These are phyloP conservation scores for Prinsepia uniflora DNA, from an alignment of 306 rosid species.

Conservation along the genomic window DNA sequence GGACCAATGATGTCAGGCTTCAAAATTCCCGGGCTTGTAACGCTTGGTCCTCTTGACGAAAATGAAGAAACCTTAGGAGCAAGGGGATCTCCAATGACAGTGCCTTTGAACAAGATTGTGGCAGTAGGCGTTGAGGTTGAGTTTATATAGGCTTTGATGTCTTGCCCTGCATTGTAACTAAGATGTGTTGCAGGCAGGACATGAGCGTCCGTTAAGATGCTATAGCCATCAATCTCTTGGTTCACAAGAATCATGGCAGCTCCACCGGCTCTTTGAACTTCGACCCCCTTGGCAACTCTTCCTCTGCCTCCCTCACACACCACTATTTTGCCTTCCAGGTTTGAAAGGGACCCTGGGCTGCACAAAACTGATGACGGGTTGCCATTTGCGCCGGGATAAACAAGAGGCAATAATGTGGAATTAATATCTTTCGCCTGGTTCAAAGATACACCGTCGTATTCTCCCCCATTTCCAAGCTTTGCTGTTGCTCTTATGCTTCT, in stretches of 20 bases:
- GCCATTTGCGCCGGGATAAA: slow-evolving; percentile 37
- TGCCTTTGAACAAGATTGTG: slow-evolving; percentile 43
- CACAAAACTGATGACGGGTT: slow-evolving; percentile 19
- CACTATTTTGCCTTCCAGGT: slow-evolving; percentile 39
- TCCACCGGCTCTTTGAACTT: slow-evolving; percentile 46
- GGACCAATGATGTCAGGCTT: slow-evolving; percentile 65
- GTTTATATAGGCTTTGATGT: slow-evolving; percentile 40
- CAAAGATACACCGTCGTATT: slow-evolving; percentile 39
- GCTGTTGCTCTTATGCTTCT: slow-evolving; percentile 43
- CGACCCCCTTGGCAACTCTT: slow-evolving; percentile 16
- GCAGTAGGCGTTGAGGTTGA: slow-evolving; percentile 33
- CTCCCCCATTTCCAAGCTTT: slow-evolving; percentile 45
- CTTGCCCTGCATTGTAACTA: slow-evolving; percentile 31
- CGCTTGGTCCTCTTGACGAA: slow-evolving; percentile 64
- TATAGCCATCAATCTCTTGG: slow-evolving; percentile 11
- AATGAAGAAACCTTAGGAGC: slow-evolving; percentile 40
- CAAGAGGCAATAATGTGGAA: slow-evolving; percentile 31
- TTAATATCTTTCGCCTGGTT: slow-evolving; percentile 33
- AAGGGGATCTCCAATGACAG: slow-evolving; percentile 38
- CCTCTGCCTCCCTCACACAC: slow-evolving; percentile 33
- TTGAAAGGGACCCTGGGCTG: slow-evolving; percentile 27
- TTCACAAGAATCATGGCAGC: slow-evolving; percentile 50
- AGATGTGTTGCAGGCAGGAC: slow-evolving; percentile 49
- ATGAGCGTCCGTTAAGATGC: slow-evolving; percentile 21
- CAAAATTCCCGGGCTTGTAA: slow-evolving; percentile 42